A percentile compares a stretch with the other conserved stretches of the same genome.
Conservation (phyloP, 345 rosid species). For the Crucihimalaya himalaica region DNA sequence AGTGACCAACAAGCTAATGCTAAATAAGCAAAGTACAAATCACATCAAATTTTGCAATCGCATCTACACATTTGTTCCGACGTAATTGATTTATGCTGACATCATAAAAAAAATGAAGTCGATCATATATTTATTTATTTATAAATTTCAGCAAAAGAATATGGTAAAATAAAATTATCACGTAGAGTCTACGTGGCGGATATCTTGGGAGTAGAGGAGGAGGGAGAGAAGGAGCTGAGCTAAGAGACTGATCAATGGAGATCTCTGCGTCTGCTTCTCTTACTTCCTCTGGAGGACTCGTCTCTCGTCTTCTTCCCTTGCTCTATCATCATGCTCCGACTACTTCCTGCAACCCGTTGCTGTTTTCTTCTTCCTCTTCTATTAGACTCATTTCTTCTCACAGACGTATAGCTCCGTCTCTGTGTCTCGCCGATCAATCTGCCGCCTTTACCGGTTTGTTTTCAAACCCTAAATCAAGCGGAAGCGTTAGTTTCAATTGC, state of each 20-base stretch:
- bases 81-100: no score
- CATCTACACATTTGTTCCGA: no score
- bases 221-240: background rate
- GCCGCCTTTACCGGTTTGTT: constrained; percentile 41
- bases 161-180: constrained; percentile 4
- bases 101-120: no score
- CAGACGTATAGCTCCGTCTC: constrained; percentile 27
- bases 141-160: background rate
- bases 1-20: no score
- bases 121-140: no score
- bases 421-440: constrained; percentile 41
- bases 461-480: background rate
- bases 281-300: constrained; percentile 20
- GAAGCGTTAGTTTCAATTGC: background rate
- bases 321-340: constrained; percentile 14
- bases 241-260: constrained; percentile 41
- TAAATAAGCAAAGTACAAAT: no score
- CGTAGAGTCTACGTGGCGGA: constrained; percentile 34
- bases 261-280: constrained; percentile 33
- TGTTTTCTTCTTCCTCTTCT: constrained; percentile 16
- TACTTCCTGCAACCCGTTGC: background rate
- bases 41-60: no score
- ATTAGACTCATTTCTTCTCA: constrained; percentile 21
- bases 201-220: constrained; percentile 17
- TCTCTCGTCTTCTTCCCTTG: constrained; percentile 29